Conservation (phyloP, 768 basidiomycete species). For the Leucosporidium scottii region DNA sequence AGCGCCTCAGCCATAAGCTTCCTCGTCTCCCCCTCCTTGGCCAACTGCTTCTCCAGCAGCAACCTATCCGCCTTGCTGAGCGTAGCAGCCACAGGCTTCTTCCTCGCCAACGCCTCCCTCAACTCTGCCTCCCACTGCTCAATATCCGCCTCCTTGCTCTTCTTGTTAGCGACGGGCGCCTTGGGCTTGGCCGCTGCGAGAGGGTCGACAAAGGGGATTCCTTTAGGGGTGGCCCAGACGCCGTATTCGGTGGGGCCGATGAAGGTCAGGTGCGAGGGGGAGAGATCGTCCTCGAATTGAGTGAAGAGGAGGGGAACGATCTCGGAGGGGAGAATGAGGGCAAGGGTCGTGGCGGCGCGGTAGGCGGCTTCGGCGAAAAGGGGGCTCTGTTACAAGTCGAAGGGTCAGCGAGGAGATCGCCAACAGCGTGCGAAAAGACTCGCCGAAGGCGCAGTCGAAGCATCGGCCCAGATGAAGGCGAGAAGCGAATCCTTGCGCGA, state of each 20-base stretch:
- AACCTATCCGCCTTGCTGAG: constrained; percentile 80
- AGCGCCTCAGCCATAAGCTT: constrained; percentile 54
- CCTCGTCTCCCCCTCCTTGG: constrained; percentile 67
- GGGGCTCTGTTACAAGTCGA: neutral
- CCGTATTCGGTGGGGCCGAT: constrained; percentile 68
- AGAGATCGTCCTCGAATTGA: constrained; percentile 61
- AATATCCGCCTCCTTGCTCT: constrained; percentile 68
- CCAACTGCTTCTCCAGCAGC: constrained; percentile 73
- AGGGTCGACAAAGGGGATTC: constrained; percentile 76
- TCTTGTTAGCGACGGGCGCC: constrained; percentile 24
- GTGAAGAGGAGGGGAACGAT: constrained; percentile 65
- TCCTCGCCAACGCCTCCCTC: constrained; percentile 72
- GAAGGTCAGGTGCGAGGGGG: constrained; percentile 52
- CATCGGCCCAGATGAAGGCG: constrained; percentile 21
- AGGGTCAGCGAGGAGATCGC: neutral
- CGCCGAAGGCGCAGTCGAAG: constrained; percentile 47
- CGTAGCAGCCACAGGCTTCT: constrained; percentile 53
- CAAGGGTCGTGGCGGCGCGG: constrained; percentile 63
- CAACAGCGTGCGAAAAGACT: too few relatives aligned
- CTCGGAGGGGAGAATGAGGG: constrained; percentile 66
- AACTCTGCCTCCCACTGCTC: constrained; percentile 93
- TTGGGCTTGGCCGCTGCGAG: constrained; percentile 23
- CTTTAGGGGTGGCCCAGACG: constrained; percentile 79
- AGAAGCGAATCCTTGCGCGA: constrained; percentile 13
- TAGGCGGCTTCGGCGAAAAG: constrained; percentile 54